These are phyloP conservation scores for Fraxinus excelsior DNA, from an alignment of 257 asterid species.

Conservation along the genomic window DNA sequence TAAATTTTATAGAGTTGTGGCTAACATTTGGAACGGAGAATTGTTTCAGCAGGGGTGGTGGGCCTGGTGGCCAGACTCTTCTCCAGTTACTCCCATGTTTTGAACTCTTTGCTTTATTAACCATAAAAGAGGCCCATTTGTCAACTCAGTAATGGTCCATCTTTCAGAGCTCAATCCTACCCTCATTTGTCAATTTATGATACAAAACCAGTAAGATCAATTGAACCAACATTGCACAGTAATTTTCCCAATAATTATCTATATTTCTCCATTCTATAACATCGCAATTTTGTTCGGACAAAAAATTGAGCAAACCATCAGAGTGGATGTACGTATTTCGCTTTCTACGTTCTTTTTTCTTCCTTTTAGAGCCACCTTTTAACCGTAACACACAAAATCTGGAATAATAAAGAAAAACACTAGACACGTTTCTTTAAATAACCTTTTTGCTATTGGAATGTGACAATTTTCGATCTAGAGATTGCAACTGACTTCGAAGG, in stretches of 20 bases:
- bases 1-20: no score
- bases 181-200: no score
- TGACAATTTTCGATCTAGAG: slow-evolving; percentile 65
- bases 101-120: no score
- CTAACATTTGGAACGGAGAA: no score
- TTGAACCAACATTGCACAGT: no score
- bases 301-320: background rate
- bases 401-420: slow-evolving; percentile 17
- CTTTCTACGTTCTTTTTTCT: slow-evolving; percentile 16
- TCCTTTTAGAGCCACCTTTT: slow-evolving; percentile 22
- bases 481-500: slow-evolving; percentile 72
- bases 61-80: no score
- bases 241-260: no score
- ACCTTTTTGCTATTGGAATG: slow-evolving; percentile 74
- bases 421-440: slow-evolving; percentile 32
- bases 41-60: no score
- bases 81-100: no score
- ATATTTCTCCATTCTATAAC: background rate
- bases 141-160: no score
- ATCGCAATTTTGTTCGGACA: background rate
- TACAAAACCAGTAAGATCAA: background rate
- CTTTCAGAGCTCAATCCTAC: no score
- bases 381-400: slow-evolving; percentile 17
- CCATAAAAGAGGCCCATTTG: no score
- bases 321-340: background rate